These are phyloP conservation scores for Amylocarpus encephaloides DNA, from an alignment of 2,329 filamentous ascomycete genomes.

Conservation along the genomic window DNA sequence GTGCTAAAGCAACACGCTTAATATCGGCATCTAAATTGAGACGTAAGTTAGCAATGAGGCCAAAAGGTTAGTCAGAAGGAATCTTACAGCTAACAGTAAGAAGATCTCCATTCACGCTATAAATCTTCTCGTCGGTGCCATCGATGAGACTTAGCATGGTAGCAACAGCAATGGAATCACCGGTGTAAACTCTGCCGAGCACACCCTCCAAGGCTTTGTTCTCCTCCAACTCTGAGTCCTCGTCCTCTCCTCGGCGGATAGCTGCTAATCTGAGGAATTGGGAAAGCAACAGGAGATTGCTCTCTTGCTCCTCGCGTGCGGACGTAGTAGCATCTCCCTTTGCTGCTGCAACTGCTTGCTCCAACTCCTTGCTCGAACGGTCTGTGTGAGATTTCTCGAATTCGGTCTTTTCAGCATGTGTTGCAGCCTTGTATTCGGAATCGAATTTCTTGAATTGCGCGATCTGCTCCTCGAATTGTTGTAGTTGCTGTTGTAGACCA, in stretches of 20 bases:
- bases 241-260: conserved; percentile 63
- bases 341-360: conserved; percentile 44
- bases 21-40: conserved; percentile 48
- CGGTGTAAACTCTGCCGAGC: conserved; percentile 70
- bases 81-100: conserved; percentile 66
- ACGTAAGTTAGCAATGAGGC: conserved; percentile 12
- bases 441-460: conserved; percentile 70
- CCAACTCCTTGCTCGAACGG: conserved; percentile 39
- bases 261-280: conserved; percentile 77
- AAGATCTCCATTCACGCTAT: conserved; percentile 57
- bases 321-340: conserved; percentile 46
- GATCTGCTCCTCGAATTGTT: conserved; percentile 68
- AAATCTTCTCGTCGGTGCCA: conserved; percentile 60
- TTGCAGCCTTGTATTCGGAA: conserved; percentile 59
- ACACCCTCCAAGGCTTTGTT: conserved; percentile 77
- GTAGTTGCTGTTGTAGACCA: conserved; percentile 58
- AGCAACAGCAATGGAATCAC: conserved; percentile 66
- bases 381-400: conserved; percentile 51
- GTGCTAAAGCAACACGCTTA: conserved; percentile 48
- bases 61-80: background rate
- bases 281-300: conserved; percentile 63
- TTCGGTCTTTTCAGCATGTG: conserved; percentile 52
- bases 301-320: conserved; percentile 50
- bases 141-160: conserved; percentile 73
- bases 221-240: conserved; percentile 59